Evolutionary conservation across 768 basidiomycete genomes (phyloP).

Genomic region (Boletus eberwhitei): DNA sequence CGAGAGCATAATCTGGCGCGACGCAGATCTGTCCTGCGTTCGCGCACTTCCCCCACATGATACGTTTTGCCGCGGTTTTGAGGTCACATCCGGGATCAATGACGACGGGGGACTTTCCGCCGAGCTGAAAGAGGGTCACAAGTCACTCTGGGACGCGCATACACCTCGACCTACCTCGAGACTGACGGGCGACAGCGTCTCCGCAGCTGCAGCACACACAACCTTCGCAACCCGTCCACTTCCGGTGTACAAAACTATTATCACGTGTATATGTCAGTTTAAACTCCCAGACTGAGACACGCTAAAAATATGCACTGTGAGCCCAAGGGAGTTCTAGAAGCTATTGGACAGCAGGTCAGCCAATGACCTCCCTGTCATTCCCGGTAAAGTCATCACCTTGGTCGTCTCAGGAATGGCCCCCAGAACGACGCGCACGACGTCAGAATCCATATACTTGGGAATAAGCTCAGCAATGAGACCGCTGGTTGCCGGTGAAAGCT

Average conservation of each 20-base stretch:
- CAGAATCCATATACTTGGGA: slow-evolving; percentile 71
- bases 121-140: slow-evolving; percentile 39
- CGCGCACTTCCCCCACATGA: slow-evolving; percentile 77
- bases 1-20: slow-evolving; percentile 55
- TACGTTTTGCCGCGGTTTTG: slow-evolving; percentile 59
- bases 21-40: slow-evolving; percentile 80
- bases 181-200: slow-evolving; percentile 67
- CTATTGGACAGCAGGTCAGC: slow-evolving; percentile 31
- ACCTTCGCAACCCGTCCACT: slow-evolving; percentile 60
- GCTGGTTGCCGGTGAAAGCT: slow-evolving; percentile 54
- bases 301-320: slow-evolving; percentile 39
- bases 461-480: slow-evolving; percentile 63
- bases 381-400: slow-evolving; percentile 32
- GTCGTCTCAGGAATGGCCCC: slow-evolving; percentile 66
- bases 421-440: slow-evolving; percentile 63
- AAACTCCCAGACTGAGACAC: neutral
- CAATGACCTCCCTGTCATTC: neutral
- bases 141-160: neutral
- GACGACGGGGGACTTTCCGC: slow-evolving; percentile 74
- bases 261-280: neutral
- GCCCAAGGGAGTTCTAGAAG: slow-evolving; percentile 72
- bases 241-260: slow-evolving; percentile 54
- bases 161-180: slow-evolving; percentile 41
- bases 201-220: slow-evolving; percentile 71
- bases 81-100: slow-evolving; percentile 70